Base-by-base conservation (phyloP, 768 basidiomycete genomes). In the Lactarius psammicola region DNA sequence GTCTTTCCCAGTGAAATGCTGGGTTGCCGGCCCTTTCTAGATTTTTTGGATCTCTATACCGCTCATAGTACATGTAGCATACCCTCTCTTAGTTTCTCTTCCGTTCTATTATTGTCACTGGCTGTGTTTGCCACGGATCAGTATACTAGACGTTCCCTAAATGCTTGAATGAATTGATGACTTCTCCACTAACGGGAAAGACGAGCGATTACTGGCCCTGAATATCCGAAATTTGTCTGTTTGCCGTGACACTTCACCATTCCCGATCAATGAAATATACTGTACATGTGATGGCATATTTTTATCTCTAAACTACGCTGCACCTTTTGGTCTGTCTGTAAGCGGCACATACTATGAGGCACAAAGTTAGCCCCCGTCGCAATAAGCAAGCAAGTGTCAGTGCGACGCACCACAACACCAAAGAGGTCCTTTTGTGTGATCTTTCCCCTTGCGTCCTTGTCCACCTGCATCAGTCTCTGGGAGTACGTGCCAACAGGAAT, bases 401-500 rank as follows among this genome's bases (percentile, higher is more conserved):
- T 53, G 36, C 28, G 56, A 78, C 90, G 74, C 51, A 95, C 94
- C 71, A 81, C 79, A n/a, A 96, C 95, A 28, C 83, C 89, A 81
- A 97, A 94, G 2, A 96, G 77, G 62, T 82, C 77, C 64, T 79
- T 84, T 76, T 83, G 75, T 0, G 81, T 85, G 1, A 97, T 82
- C 5, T 79, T 79, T 0, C 95, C 95, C 0, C 86, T 66, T 38
- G 65, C 79, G 63, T 89, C 87, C 74, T 96, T 97, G 72, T 95
- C 92, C 17, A 96, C 78, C 67, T 91, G 86, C 71, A 85, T 80
- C 60, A 97, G 85, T 51, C 70, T 73, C 71, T 84, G 76, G 65
- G 90, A 87, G 17, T 69, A 69, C 42, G 64, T 66, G 3, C 95
- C 95, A 17, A 98, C 88, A 2, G 95, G 95, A 60, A 98, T 92